Percentiles rank a stretch among this genome's conserved stretches.
These are phyloP conservation scores for Eucommia ulmoides DNA, from an alignment of 257 asterid species.

Conservation along the genomic window DNA sequence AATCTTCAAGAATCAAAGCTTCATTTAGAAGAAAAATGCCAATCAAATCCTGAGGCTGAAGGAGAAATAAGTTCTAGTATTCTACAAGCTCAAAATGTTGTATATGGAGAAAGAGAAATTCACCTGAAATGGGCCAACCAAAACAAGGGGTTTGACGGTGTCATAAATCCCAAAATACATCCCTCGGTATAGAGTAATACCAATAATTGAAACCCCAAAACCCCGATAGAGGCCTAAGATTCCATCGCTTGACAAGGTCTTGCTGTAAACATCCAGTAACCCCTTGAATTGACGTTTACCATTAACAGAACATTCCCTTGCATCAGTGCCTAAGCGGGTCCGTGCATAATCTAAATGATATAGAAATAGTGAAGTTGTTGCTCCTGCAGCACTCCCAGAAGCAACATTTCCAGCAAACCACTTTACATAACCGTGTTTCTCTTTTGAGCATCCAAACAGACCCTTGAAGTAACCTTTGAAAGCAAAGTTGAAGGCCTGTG, in stretches of 20 bases:
- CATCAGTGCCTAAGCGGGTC: slow-evolving; percentile 50
- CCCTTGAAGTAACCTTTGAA: slow-evolving; percentile 82
- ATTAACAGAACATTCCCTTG: slow-evolving; percentile 19
- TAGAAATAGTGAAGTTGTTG: slow-evolving; percentile 68
- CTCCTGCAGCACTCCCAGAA: slow-evolving; percentile 99
- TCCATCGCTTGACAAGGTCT: slow-evolving; percentile 77
- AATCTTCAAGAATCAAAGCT: neutral
- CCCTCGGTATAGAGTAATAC: slow-evolving; percentile 91
- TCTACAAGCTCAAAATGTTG: slow-evolving; percentile 4
- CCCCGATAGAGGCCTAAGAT: slow-evolving; percentile 82
- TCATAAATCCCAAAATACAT: slow-evolving; percentile 96
- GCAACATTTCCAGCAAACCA: slow-evolving; percentile 97
- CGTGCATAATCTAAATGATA: slow-evolving; percentile 59
- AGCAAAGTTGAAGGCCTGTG: slow-evolving; percentile 93
- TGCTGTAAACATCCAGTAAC: slow-evolving; percentile 59
- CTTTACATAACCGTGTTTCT: slow-evolving; percentile 69
- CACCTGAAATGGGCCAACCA: slow-evolving; percentile 80
- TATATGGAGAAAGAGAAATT: slow-evolving; percentile 4
- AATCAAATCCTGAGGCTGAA: slow-evolving; percentile 1
- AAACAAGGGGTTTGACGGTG: slow-evolving; percentile 79
- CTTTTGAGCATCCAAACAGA: slow-evolving; percentile 65
- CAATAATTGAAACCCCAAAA: slow-evolving; percentile 73
- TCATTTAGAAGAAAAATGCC: neutral
- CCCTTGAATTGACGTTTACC: slow-evolving; percentile 41
- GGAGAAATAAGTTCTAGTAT: neutral